Evolutionary conservation across 495 filamentous ascomycete genomes (phyloP).

Genomic region (Hypomontagnella submonticulosa): DNA sequence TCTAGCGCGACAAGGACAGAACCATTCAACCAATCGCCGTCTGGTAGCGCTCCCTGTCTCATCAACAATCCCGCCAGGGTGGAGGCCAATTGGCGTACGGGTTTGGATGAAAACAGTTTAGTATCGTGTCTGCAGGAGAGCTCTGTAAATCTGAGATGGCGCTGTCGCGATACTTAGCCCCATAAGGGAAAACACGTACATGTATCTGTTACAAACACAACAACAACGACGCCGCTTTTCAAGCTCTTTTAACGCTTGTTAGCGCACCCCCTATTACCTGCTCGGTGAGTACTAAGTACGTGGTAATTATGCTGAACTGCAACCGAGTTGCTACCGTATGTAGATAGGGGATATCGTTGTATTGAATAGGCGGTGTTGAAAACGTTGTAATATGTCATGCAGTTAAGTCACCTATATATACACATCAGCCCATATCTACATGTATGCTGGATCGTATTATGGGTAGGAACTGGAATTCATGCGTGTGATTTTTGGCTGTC

Average conservation of each 20-base stretch:
- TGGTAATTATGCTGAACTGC: background rate
- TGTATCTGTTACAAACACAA: conserved; percentile 31
- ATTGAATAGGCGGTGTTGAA: conserved; percentile 31
- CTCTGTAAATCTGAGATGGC: conserved; percentile 32
- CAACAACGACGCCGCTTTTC: conserved; percentile 20
- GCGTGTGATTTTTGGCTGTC: conserved; percentile 8
- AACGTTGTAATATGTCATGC: conserved; percentile 32
- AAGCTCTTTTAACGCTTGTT: conserved; percentile 13
- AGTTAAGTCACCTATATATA: conserved; percentile 20
- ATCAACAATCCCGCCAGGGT: conserved; percentile 43
- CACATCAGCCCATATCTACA: conserved; percentile 35
- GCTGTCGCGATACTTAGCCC: conserved; percentile 33
- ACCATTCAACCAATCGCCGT: conserved; percentile 54
- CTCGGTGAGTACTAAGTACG: background rate
- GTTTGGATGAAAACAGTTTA: conserved; percentile 33
- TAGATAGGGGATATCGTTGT: conserved; percentile 5
- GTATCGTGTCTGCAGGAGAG: conserved; percentile 24
- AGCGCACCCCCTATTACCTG: conserved; percentile 20
- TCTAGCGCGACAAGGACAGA: conserved; percentile 50
- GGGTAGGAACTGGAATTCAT: conserved; percentile 20
- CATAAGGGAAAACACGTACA: conserved; percentile 27
- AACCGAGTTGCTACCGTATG: conserved; percentile 1
- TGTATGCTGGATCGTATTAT: conserved; percentile 26
- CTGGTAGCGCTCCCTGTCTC: conserved; percentile 38
- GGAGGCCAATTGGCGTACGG: conserved; percentile 41